Evolutionary conservation across 2,329 filamentous ascomycete species (phyloP), one percentile per base, ranked within the genome.

Genomic region (Cladophialophora carrionii): DNA sequence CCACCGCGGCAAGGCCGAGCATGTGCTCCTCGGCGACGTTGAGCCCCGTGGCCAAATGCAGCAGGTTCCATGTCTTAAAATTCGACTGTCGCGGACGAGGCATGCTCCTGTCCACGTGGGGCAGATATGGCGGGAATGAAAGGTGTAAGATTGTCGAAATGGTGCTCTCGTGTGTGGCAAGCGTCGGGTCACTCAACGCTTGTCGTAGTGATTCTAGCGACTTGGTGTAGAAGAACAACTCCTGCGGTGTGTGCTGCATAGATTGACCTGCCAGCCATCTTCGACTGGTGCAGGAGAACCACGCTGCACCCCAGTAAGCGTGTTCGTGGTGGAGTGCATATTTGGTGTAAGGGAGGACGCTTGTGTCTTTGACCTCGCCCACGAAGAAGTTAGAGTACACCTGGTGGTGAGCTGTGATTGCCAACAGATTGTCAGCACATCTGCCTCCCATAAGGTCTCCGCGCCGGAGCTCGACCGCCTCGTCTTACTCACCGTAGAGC

Each of bases 211-310:
- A 49, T 24, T 49, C 46, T 9, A 49, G 46, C n/a, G 46, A 49
- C 46, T 26, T 49, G 46, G 46, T 22, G 46, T 49, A 49, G 46
- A 49, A 49, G 46, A 26, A 49, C n/a, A 49, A 4, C 46, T 49
- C 46, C 46, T 49, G 46, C 4, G 46, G 46, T 9, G 46, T 49
- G 10, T 49, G 46, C 46, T 49, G 20, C n/a, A 49, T 49, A 14
- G 46, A 49, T 6, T 7, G 20, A 3, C 46, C 46, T 17, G 46
- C 46, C 12, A 49, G 46, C 46, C 46, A 49, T 8, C 46, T 5
- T 3, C 46, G 46, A 24, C 46, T 49, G 20, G 46, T 49, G 46
- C 46, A 49, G n/a, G 46, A 22, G 7, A 49, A 49, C 46, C 46
- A 49, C 10, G 46, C 46, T 24, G 46, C 46, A 2, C 46, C 46